Evolutionary conservation across 768 basidiomycete species (phyloP), one percentile per base, ranked within the genome.

Genomic region (Termitomyces sp.): DNA sequence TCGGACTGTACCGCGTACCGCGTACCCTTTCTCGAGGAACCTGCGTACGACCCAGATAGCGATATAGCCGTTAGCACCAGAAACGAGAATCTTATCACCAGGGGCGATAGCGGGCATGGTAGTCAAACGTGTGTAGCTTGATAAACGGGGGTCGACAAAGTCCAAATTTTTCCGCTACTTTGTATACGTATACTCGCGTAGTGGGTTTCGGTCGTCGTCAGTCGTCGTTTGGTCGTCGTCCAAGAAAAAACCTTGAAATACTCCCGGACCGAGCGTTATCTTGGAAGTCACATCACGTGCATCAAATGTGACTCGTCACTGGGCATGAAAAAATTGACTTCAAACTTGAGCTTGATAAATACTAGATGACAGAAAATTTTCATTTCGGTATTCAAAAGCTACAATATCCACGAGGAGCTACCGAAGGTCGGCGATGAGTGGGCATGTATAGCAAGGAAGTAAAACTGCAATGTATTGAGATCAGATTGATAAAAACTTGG

Each of bases 61-160:
- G 48, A 74, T 68, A 63, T 64, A 74, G 35, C 73, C 72, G 42
- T 69, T 73, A 0, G 71, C 72, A 4, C 73, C 73, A 35, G 73
- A 65, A 13, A 73, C 71, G 52, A 74, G 71, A 9, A 72, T 65
- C 57, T 69, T 72, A 52, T 63, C 62, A 38, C 66, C 64, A 4
- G 68, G 22, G 4, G 61, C 13, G 44, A 70, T 61, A 42, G 57
- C 63, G 20, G 70, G 70, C 70, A 71, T 71, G 13, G 12, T 53
- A 13, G 16, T 52, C 7, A n/a, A 15, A 38, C 13, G 35, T 20
- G n/a, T 4, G 48, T 48, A 15, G 7, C n/a, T 49, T 11, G 24
- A 24, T 48, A 7, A 16, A 49, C 4, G n/a, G 48, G 28, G 15
- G 22, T 16, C 7, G 20, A 22, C 22, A 22, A 24, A 13, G 46